Evolutionary conservation across 139 green algal species (phyloP), one percentile per base, ranked within the genome.

Genomic region (Yamagishiella unicocca): DNA sequence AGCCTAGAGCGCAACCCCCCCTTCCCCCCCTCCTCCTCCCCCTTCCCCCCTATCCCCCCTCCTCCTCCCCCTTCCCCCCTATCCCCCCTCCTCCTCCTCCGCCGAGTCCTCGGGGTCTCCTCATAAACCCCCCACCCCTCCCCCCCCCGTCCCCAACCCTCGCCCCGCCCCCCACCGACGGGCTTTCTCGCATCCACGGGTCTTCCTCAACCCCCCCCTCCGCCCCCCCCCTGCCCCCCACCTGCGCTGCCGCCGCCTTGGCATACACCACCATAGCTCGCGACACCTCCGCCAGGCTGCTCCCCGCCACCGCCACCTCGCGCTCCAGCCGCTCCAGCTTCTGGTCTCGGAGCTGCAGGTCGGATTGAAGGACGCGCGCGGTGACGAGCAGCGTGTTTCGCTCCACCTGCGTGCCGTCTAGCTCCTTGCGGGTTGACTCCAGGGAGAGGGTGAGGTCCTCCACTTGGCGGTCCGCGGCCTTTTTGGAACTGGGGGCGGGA

Each of bases 191-290:
- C n/a, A n/a, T n/a, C n/a, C n/a, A n/a, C n/a, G n/a, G n/a, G n/a
- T n/a, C n/a, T n/a, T n/a, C 29, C 62, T n/a, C n/a, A 42, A 6
- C 62, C 62, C 62, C 62, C 6, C n/a, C 29, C 62, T n/a, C 62
- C 68, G 14, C 64, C 3, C 40, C 31, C 2, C 67, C 35, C 27
- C 4, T 12, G 33, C 71, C 40, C 71, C 77, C 14, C 62, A 76
- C 79, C 58, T 85, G 79, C 61, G 79, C 79, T 42, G 61, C 61
- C 31, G 81, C 81, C 43, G 81, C 64, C 81, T 87, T 87, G 45
- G 81, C 81, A 35, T 79, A 87, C 43, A 87, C 64, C 43, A 87
- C 81, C 81, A 87, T 87, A 31, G 64, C 66, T 0, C 66, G 19
- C 25, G 42, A 68, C 17, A 79, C 14, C 64, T 87, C 81, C 5